These are phyloP conservation scores for Geotrichum histeridarum DNA, from an alignment of 1,139 yeast genomes.

Conservation along the genomic window DNA sequence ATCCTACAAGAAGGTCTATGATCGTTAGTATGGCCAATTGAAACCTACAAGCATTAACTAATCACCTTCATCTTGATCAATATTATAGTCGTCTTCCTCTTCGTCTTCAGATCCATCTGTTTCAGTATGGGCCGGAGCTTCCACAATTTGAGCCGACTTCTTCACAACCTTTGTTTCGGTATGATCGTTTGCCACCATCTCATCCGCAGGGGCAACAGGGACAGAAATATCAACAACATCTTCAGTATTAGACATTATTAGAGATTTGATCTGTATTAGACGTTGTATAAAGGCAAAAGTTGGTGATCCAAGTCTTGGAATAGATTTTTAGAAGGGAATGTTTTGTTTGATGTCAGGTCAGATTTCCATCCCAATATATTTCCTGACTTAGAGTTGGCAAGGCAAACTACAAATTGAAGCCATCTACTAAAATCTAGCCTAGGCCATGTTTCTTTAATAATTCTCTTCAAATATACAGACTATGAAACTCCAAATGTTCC, in stretches of 20 bases:
- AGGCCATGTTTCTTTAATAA: no score
- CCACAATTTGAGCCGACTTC: slow-evolving; percentile 3
- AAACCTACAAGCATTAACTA: not conserved
- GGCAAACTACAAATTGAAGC: no score
- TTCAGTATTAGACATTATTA: not conserved
- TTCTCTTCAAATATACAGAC: no score
- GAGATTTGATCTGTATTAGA: no score
- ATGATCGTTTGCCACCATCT: not conserved
- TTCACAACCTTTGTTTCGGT: not conserved
- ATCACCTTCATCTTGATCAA: slow-evolving; percentile 18
- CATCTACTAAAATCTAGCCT: no score
- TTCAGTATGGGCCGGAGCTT: not conserved
- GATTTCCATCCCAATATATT: no score
- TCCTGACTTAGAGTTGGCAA: no score
- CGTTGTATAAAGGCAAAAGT: no score
- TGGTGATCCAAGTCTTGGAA: not conserved
- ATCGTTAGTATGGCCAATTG: not conserved
- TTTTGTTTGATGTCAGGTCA: not conserved
- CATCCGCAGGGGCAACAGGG: not conserved
- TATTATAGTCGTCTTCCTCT: slow-evolving; percentile 15
- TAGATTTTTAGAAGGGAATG: not conserved
- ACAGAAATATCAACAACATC: not conserved
- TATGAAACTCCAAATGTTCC: no score
- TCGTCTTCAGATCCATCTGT: slow-evolving; percentile 17
- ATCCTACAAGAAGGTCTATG: slow-evolving; percentile 43